Percentiles rank a stretch among this genome's conserved stretches.
These are phyloP conservation scores for Citrus mangshanensis DNA, from an alignment of 345 rosid genomes.

Conservation along the genomic window DNA sequence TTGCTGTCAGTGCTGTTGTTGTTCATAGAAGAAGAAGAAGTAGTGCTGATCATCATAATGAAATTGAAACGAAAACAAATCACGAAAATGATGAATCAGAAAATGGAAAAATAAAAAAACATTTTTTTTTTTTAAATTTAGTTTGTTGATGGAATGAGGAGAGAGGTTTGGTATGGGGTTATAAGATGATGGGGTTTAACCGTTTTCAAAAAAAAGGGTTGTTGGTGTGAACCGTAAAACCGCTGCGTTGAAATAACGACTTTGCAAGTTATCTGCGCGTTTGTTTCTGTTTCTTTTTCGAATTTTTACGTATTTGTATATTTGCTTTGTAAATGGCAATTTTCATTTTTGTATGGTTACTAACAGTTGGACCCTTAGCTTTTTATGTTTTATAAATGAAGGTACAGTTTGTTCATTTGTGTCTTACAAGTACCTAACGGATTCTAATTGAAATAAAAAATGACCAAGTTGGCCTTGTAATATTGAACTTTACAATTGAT, in stretches of 20 bases:
- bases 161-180: neutral
- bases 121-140: neutral
- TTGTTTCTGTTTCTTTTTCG: constrained; percentile 12
- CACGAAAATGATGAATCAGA: neutral
- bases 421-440: neutral
- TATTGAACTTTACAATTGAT: too few relatives aligned
- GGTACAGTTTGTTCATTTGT: neutral
- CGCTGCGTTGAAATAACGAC: constrained; percentile 34
- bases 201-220: constrained; percentile 27
- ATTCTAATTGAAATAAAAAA: neutral
- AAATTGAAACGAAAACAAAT: neutral
- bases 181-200: constrained; percentile 16
- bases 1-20: neutral
- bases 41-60: constrained; percentile 1
- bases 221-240: constrained; percentile 57
- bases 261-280: constrained; percentile 30
- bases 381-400: neutral
- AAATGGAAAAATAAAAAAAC: neutral
- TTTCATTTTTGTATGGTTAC: too few relatives aligned
- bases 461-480: neutral
- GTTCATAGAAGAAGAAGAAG: constrained; percentile 1
- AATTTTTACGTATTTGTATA: neutral
- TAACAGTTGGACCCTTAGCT: too few relatives aligned
- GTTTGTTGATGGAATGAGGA: neutral
- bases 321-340: too few relatives aligned